A percentile compares a stretch with the other conserved stretches of the same genome.
Evolutionary conservation across 345 rosid species (phyloP).

Genomic region (Rubroshorea leprosula): DNA sequence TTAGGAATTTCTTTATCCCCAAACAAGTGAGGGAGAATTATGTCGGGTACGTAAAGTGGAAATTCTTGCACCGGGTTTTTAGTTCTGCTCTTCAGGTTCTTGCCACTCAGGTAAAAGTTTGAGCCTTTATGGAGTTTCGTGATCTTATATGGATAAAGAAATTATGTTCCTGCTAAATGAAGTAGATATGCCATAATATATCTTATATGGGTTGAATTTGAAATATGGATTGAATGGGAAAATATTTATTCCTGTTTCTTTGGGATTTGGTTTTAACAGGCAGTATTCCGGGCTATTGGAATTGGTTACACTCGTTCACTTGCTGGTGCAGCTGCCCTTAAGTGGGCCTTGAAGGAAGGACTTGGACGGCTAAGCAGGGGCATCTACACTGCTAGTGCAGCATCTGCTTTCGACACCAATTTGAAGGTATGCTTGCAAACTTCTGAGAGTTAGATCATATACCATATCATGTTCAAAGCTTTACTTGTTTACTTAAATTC

Average conservation of each 20-base stretch:
- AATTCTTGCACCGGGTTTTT: constrained; percentile 79
- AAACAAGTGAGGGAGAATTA: constrained; percentile 59
- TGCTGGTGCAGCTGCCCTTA: constrained; percentile 84
- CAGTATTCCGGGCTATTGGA: constrained; percentile 90
- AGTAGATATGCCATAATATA: not conserved
- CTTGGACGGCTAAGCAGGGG: constrained; percentile 85
- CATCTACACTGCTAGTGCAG: constrained; percentile 81
- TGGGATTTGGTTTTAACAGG: constrained; percentile 33
- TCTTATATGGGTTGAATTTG: not conserved
- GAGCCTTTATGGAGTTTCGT: not conserved
- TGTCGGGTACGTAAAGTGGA: constrained; percentile 78
- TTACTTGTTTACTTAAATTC: constrained; percentile 6
- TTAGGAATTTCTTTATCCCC: constrained; percentile 68
- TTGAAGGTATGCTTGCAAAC: constrained; percentile 48
- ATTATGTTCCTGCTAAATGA: not conserved
- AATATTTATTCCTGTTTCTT: constrained; percentile 9
- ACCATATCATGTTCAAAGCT: not conserved
- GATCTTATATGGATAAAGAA: not conserved
- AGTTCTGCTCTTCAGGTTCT: constrained; percentile 92
- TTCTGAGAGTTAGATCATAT: not conserved
- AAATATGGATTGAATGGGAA: too few relatives aligned
- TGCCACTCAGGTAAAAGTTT: constrained; percentile 73
- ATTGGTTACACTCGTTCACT: constrained; percentile 78
- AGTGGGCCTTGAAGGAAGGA: constrained; percentile 90
- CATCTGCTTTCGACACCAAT: constrained; percentile 87